Percentiles rank a stretch among this genome's conserved stretches.
These are phyloP conservation scores for Solanum gracilifrons DNA, from an alignment of 257 asterid genomes.

Conservation along the genomic window DNA sequence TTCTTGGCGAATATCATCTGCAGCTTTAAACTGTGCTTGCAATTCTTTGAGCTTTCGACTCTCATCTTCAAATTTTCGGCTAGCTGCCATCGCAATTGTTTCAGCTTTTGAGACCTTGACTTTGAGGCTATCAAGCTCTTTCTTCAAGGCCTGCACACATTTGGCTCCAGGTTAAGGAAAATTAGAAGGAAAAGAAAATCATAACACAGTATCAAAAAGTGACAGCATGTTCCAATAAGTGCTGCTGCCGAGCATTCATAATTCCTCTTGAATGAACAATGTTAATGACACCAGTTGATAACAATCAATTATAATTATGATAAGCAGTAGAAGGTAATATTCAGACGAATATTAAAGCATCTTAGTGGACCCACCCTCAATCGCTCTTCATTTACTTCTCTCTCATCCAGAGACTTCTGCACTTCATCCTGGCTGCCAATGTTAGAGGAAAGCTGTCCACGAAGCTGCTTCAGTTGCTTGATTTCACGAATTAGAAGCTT, in stretches of 20 bases:
- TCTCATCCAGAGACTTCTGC: slow-evolving; percentile 75
- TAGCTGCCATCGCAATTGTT: slow-evolving; percentile 46
- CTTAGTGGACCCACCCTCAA: slow-evolving; percentile 45
- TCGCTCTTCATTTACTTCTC: slow-evolving; percentile 59
- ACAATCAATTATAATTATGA: not conserved
- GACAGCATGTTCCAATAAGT: not conserved
- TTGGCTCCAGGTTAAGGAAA: not conserved
- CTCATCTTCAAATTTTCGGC: slow-evolving; percentile 53
- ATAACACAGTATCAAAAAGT: not conserved
- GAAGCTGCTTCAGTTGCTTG: slow-evolving; percentile 82
- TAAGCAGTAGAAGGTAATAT: not conserved
- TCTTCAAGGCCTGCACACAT: slow-evolving; percentile 47
- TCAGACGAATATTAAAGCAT: not conserved
- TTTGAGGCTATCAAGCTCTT: slow-evolving; percentile 73
- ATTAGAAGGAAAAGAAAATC: not conserved
- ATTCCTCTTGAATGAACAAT: not conserved
- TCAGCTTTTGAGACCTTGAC: slow-evolving; percentile 46
- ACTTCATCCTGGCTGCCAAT: slow-evolving; percentile 81
- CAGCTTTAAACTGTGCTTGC: slow-evolving; percentile 56
- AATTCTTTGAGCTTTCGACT: slow-evolving; percentile 54
- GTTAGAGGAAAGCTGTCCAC: slow-evolving; percentile 73
- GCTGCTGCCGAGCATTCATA: not conserved
- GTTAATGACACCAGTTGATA: not conserved
- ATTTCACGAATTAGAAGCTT: slow-evolving; percentile 75
- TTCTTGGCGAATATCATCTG: slow-evolving; percentile 77